Evolutionary conservation across 148 eudicot genomes (phyloP).

Genomic region (Rhododendron molle): DNA sequence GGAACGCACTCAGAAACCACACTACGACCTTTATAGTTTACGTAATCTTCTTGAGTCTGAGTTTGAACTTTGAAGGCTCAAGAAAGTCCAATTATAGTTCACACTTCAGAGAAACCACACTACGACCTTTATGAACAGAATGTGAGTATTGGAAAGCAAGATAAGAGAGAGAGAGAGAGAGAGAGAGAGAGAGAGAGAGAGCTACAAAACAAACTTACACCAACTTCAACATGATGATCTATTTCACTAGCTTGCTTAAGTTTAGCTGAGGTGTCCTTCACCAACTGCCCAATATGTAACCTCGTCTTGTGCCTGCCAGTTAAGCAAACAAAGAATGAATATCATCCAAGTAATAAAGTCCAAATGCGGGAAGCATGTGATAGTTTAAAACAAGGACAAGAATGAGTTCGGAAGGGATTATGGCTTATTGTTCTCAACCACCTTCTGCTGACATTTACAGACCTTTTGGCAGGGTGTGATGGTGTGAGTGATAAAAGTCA

Average conservation of each 20-base stretch:
- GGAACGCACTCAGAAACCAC: not conserved
- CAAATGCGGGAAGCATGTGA: not conserved
- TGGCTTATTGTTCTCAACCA: not conserved
- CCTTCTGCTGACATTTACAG: not conserved
- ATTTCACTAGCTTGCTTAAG: conserved; percentile 32
- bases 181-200: not conserved
- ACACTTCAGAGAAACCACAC: not conserved
- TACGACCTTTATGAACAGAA: not conserved
- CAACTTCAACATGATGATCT: conserved; percentile 26
- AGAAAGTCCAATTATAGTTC: not conserved
- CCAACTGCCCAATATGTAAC: conserved; percentile 29
- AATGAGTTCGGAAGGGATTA: not conserved
- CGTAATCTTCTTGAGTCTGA: no score
- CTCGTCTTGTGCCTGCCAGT: conserved; percentile 30
- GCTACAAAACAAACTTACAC: conserved; percentile 14
- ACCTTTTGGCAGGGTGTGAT: not conserved
- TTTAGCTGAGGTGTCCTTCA: conserved; percentile 32
- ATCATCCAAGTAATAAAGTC: not conserved
- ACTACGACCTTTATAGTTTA: no score
- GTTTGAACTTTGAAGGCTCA: not conserved
- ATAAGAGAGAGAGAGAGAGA: conserved; percentile 5
- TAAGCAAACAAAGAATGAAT: not conserved
- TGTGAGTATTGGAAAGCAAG: not conserved
- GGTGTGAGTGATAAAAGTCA: not conserved
- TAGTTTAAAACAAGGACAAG: not conserved